Base-by-base conservation (phyloP, 1,139 yeast species). In the Entelexis paramagnoliae region DNA sequence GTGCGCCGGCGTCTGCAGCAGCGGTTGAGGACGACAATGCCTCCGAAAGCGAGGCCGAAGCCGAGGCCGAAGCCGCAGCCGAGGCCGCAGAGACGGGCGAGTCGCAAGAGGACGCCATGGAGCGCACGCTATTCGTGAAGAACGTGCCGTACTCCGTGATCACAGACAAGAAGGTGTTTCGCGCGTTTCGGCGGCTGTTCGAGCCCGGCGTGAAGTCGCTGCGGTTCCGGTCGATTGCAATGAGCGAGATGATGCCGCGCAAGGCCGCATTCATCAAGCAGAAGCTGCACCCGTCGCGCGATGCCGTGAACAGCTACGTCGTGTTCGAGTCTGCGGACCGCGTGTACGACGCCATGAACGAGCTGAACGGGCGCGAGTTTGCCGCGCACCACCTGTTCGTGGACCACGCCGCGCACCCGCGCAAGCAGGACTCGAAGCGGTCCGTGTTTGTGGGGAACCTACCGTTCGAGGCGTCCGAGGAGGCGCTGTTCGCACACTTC, bases 371-470 rank as follows among this genome's bases (percentile, higher is more conserved):
- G 35, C 66, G 73, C 6, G 72, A 81, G 9, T 84, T 87, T 64
- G 76, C 76, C 54, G 77, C 77, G 49, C 80, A 80, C 64, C 97
- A 91, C 65, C 66, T 93, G 53, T 77, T 97, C 63, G 93, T 91
- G 19, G 98, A 93, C 66, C 88, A 88, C 55, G 84, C 89, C 19
- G 78, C 94, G 0, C 96, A 89, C 65, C 98, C 98, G 22, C 74
- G 88, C 7, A 79, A 83, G 58, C 89, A 85, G 62, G 95, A 87
- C 62, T 81, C 83, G 66, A 83, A 81, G 64, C 76, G 88, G 59
- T 82, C 93, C 36, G 78, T 93, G 35, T 93, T 93, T 66, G 91
- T 93, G 33, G 99, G 99, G 33, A 91, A 91, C 66, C 74, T 91
- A 59, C 95, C 88, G 65, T 93, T 91, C 65, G 96, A 88, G 66